A percentile compares a stretch with the other conserved stretches of the same genome.
These are phyloP conservation scores for Candida michaelii DNA, from an alignment of 805 yeast genomes.

Conservation along the genomic window DNA sequence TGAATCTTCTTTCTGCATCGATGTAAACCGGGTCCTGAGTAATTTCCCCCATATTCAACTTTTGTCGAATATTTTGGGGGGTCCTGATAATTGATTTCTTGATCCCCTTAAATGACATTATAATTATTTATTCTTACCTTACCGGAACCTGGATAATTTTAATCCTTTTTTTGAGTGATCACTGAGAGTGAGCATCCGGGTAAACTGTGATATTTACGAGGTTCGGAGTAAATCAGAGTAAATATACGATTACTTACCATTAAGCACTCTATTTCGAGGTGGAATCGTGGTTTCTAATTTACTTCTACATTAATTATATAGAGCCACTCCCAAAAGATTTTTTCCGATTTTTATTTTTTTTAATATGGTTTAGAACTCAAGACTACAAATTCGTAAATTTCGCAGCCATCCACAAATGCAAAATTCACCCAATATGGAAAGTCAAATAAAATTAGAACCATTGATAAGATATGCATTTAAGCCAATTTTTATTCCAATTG, in stretches of 20 bases:
- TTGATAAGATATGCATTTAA: background rate
- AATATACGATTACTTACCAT: too few relatives aligned
- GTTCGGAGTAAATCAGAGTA: too few relatives aligned
- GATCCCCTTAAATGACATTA: conserved; percentile 83
- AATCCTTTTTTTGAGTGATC: conserved; percentile 7
- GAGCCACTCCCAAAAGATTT: background rate
- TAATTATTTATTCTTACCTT: background rate
- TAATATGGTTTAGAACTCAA: background rate
- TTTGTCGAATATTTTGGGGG: conserved; percentile 88
- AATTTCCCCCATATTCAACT: conserved; percentile 75
- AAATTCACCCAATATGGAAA: conserved; percentile 1
- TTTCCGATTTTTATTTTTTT: background rate
- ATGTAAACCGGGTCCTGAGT: conserved; percentile 78
- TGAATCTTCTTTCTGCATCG: conserved; percentile 96
- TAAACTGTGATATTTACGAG: background rate
- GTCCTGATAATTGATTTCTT: conserved; percentile 81
- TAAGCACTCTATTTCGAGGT: too few relatives aligned
- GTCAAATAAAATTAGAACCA: background rate
- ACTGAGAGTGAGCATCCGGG: conserved; percentile 5
- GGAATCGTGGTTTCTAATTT: too few relatives aligned
- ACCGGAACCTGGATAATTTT: conserved; percentile 5
- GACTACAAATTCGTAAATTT: conserved; percentile 1
- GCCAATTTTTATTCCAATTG: conserved; percentile 4
- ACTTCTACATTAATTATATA: too few relatives aligned
- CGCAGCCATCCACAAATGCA: conserved; percentile 8